Evolutionary conservation across 116 monocot species (phyloP), one percentile per base, ranked within the genome.

Genomic region (Zostera marina): DNA sequence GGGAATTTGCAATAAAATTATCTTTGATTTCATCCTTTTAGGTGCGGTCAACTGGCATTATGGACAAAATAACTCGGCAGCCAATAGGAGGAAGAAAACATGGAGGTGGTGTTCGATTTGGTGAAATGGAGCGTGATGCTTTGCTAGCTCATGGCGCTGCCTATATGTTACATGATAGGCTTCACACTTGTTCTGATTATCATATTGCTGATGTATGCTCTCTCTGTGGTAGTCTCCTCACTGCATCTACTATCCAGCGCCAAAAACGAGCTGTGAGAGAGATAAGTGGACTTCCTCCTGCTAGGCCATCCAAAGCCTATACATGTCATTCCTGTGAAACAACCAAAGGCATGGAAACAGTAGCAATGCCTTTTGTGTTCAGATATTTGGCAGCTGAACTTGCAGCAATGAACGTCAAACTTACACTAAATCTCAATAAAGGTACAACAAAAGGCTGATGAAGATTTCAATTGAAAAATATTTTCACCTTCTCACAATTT

Each of bases 91-190:
- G 96, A 52, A 77, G 96, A 68, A 96, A 85, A 42, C 72, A 73
- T n/a, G 96, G 96, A 15, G 96, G 96, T 60, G 96, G 96, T 1
- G 78, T 96, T 13, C 96, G 96, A n/a, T 96, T 96, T 49, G 96
- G 96, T 12, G 96, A 96, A 65, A 96, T 96, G 96, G 96, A 96
- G 59, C 89, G 96, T 3, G 96, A 96, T 53, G 77, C 96, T 3
- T 11, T 96, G 45, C 79, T 96, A 13, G 96, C 96, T 23, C 96
- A 96, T 61, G 96, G 96, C 40, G 76, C 96, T 56, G 72, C 96
- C 9, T 96, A 96, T 60, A 65, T 96, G 11, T 59, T 96, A 54
- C 96, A 96, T n/a, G 96, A 96, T 46, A 70, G 96, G 32, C 89
- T 96, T 16, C 96, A 96, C 61, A 79, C 80, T 0, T 80, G 82